A percentile compares a stretch with the other conserved stretches of the same genome.
phyloP scores from a whole-genome alignment of 2,329 filamentous ascomycete genomes.

The Scedosporium apiospermum region DNA sequence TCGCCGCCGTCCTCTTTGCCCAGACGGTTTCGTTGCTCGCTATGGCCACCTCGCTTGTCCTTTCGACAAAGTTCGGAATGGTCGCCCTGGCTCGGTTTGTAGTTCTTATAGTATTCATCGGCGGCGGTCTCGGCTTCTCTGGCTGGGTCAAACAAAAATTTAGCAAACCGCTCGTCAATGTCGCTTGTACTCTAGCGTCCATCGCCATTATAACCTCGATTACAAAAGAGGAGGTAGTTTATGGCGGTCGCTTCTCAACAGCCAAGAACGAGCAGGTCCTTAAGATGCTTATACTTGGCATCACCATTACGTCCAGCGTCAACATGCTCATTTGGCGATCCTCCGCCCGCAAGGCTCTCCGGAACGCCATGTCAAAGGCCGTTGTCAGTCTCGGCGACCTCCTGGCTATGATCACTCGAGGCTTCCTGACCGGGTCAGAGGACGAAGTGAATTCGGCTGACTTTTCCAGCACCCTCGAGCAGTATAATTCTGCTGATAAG shows the following conservation, averaged over 20 bases:
- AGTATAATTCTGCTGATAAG: slow-evolving; percentile 56
- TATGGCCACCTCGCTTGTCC: slow-evolving; percentile 80
- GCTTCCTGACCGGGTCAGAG: slow-evolving; percentile 76
- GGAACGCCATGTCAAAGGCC: slow-evolving; percentile 54
- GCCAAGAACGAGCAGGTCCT: slow-evolving; percentile 74
- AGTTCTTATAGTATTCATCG: slow-evolving; percentile 75
- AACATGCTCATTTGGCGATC: slow-evolving; percentile 71
- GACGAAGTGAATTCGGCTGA: slow-evolving; percentile 60
- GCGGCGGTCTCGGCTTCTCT: slow-evolving; percentile 76
- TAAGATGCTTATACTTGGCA: slow-evolving; percentile 75
- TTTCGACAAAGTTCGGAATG: slow-evolving; percentile 56
- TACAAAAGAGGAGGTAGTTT: slow-evolving; percentile 84
- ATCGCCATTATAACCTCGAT: slow-evolving; percentile 83
- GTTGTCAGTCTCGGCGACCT: slow-evolving; percentile 72
- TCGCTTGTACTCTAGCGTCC: slow-evolving; percentile 76
- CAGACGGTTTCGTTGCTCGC: slow-evolving; percentile 65
- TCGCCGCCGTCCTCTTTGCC: slow-evolving; percentile 66
- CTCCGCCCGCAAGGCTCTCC: slow-evolving; percentile 65
- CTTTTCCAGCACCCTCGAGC: slow-evolving; percentile 51
- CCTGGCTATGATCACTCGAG: slow-evolving; percentile 69
- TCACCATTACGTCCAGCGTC: slow-evolving; percentile 59
- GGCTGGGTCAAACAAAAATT: slow-evolving; percentile 79
- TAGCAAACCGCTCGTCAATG: slow-evolving; percentile 71
- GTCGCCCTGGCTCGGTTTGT: slow-evolving; percentile 66
- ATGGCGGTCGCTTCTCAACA: slow-evolving; percentile 70